Evolutionary conservation across 176 grass and related monocot genomes (phyloP), one percentile per base, ranked within the genome.

Genomic region (Melocanna baccifera): DNA sequence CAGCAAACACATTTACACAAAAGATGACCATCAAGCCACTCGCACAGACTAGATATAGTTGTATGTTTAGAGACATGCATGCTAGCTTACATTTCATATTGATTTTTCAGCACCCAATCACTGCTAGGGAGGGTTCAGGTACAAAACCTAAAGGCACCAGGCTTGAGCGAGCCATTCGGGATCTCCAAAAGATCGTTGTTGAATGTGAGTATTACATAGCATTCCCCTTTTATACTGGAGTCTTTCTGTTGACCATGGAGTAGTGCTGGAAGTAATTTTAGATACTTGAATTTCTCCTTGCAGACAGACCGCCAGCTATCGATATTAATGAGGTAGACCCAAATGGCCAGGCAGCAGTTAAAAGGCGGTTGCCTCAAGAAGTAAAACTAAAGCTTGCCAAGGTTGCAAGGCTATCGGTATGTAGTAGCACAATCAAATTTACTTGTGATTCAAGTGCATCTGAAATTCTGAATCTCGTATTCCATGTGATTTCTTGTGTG

Each of bases 341-440:
- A 81, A 84, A 84, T 87, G 77, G 69, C 56, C 92, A 92, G 62
- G 86, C 86, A 86, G 71, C 90, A 69, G 78, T 96, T 84, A 96
- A 99, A 89, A 90, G 97, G 53, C 89, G 97, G 75, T 87, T 99
- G 85, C 97, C 97, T 53, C 91, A 77, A 71, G 91, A 96, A 87
- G 91, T 99, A 43, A 99, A 99, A 62, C 88, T 86, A 86, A 99
- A 94, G 72, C 97, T 99, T 65, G 90, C 93, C 72, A 99, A 96
- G 88, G 97, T 99, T 94, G 97, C 97, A 79, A 93, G 93, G 93
- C 58, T 99, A 80, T 96, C 97, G 89, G 97, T 99, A 94, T 80
- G 91, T 90, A 36, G 72, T 68, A 81, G 12, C 52, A 81, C 39
- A 46, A 47, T 36, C 67, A 77, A 64, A 75, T 84, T 70, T 67